phyloP scores from a whole-genome alignment of 2,329 filamentous ascomycete genomes.

The Didymella lethalis region DNA sequence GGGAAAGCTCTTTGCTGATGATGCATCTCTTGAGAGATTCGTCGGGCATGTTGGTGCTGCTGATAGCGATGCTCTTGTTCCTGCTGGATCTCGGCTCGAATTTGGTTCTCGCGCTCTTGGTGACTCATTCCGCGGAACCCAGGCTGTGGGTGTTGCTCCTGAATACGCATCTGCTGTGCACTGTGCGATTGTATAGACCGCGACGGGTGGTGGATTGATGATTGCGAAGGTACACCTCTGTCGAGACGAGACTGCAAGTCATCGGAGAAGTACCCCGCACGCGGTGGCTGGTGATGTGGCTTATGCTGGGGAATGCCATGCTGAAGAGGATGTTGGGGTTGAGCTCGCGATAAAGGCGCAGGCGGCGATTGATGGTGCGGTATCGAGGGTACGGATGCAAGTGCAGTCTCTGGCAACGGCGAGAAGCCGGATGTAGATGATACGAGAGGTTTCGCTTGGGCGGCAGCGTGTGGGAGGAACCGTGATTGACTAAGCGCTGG shows the following conservation, averaged over 20 bases:
- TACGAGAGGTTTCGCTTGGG: conserved; percentile 39
- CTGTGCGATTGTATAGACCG: conserved; percentile 40
- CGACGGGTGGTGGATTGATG: conserved; percentile 33
- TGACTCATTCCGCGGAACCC: conserved; percentile 36
- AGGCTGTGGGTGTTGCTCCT: conserved; percentile 40
- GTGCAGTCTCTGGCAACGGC: conserved; percentile 37
- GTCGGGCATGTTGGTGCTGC: conserved; percentile 41
- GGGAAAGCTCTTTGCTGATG: conserved; percentile 38
- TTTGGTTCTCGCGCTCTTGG: conserved; percentile 38
- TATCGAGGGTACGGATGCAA: conserved; percentile 39
- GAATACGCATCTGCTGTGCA: conserved; percentile 34
- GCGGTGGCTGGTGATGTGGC: conserved; percentile 41
- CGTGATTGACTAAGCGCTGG: conserved; percentile 33
- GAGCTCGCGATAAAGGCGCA: conserved; percentile 32
- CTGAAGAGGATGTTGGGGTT: conserved; percentile 41
- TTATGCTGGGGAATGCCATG: conserved; percentile 42
- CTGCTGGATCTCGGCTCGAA: conserved; percentile 39
- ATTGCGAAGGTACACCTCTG: conserved; percentile 40
- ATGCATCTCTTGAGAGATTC: conserved; percentile 44
- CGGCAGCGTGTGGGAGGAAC: conserved; percentile 47
- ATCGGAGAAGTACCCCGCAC: conserved; percentile 49
- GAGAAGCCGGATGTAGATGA: conserved; percentile 31
- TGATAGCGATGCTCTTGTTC: conserved; percentile 45
- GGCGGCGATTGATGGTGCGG: conserved; percentile 45
- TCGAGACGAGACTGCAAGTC: conserved; percentile 41